Conservation (phyloP, 495 filamentous ascomycete species). For the Neurospora tetrasperma region DNA sequence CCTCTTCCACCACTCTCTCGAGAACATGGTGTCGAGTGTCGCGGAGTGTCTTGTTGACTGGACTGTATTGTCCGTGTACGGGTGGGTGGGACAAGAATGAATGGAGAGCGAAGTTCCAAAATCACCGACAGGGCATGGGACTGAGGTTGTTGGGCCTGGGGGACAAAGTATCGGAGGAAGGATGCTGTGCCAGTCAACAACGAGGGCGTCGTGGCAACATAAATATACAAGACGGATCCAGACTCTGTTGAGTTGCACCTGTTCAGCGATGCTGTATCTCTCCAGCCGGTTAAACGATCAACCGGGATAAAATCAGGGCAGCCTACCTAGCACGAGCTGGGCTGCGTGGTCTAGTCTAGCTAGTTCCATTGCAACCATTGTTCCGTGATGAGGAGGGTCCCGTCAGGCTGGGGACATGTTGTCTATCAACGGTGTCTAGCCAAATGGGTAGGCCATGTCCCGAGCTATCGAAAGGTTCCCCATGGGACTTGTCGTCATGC, state of each 20-base stretch:
- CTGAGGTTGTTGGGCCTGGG: neutral
- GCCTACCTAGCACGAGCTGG: neutral
- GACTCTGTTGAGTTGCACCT: neutral
- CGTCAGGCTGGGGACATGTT: neutral
- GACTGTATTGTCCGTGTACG: neutral
- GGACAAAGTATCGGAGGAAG: neutral
- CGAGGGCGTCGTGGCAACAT: neutral
- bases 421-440: neutral
- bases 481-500: neutral
- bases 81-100: neutral
- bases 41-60: neutral
- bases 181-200: neutral
- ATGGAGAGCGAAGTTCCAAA: neutral
- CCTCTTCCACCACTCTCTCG: conserved; percentile 23
- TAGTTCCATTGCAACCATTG: neutral
- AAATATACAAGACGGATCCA: neutral
- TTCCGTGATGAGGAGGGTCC: neutral
- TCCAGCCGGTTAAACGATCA: neutral
- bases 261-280: neutral
- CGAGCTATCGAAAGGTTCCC: neutral
- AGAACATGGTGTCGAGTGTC: conserved; percentile 16
- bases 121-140: neutral
- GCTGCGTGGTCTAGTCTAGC: neutral
- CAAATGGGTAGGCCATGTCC: neutral
- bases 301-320: neutral